Percentiles rank a stretch among this genome's conserved stretches.
Evolutionary conservation across 164 flowering plant species (phyloP).

Genomic region (Chloranthus sessilifolius): DNA sequence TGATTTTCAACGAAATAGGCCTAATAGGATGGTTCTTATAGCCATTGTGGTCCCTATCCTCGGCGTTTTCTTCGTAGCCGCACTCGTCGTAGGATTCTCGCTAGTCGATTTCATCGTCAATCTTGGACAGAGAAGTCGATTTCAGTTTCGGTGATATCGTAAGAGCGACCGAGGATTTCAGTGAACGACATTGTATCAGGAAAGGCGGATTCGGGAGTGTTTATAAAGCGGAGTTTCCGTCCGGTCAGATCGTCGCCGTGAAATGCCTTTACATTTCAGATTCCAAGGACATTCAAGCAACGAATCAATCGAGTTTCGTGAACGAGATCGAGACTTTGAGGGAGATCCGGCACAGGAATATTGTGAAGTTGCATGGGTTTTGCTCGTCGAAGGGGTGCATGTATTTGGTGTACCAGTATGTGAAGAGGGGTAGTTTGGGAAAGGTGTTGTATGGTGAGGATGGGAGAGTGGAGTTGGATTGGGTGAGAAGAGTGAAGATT

Average conservation of each 20-base stretch:
- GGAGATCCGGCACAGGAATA: slow-evolving; percentile 50
- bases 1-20: slow-evolving; percentile 3
- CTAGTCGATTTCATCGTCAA: background rate
- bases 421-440: slow-evolving; percentile 47
- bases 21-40: slow-evolving; percentile 22
- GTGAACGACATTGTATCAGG: slow-evolving; percentile 12
- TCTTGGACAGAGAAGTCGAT: background rate
- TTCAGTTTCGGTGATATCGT: slow-evolving; percentile 9
- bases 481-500: slow-evolving; percentile 6
- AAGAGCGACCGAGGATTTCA: slow-evolving; percentile 14
- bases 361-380: slow-evolving; percentile 54
- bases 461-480: slow-evolving; percentile 4
- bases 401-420: slow-evolving; percentile 53
- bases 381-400: slow-evolving; percentile 30
- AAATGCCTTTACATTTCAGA: slow-evolving; percentile 28
- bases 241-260: slow-evolving; percentile 16
- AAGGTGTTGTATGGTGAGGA: slow-evolving; percentile 29
- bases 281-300: slow-evolving; percentile 13
- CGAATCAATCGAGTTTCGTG: slow-evolving; percentile 26
- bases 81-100: background rate
- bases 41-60: slow-evolving; percentile 8
- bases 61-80: background rate
- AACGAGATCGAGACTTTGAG: slow-evolving; percentile 50
- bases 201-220: slow-evolving; percentile 14
- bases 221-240: slow-evolving; percentile 12